These are phyloP conservation scores for Globisporangium carolinianum DNA, from an alignment of 352 stramenopile species.

Conservation along the genomic window DNA sequence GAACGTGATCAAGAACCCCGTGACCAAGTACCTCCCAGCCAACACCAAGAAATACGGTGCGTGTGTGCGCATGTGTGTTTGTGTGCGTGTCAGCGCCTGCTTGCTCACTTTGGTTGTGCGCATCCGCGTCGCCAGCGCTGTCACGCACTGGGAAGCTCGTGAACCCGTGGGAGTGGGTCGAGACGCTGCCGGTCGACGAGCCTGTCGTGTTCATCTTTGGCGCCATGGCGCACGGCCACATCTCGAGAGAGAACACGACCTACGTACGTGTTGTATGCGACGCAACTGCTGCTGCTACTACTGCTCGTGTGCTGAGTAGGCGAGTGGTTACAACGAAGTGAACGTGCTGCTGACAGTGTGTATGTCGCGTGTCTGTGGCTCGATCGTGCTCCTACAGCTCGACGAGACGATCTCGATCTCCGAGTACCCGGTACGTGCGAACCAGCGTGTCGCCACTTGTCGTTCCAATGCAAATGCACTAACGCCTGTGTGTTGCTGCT, in stretches of 20 bases:
- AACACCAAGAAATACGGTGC: slow-evolving; percentile 92
- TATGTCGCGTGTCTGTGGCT: slow-evolving; percentile 20
- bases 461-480: too few relatives aligned
- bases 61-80: neutral
- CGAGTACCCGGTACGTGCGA: slow-evolving; percentile 88
- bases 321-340: slow-evolving; percentile 25
- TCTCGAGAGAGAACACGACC: slow-evolving; percentile 96
- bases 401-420: slow-evolving; percentile 97
- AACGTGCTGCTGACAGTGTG: neutral
- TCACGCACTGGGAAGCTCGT: slow-evolving; percentile 92
- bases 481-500: neutral
- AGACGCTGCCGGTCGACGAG: slow-evolving; percentile 84
- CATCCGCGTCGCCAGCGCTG: slow-evolving; percentile 44
- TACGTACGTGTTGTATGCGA: slow-evolving; percentile 41
- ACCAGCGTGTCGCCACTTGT: neutral
- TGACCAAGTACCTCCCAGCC: slow-evolving; percentile 95
- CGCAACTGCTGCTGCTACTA: neutral
- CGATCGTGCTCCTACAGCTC: slow-evolving; percentile 26
- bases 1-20: slow-evolving; percentile 99
- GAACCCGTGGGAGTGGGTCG: slow-evolving; percentile 93
- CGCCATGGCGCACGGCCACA: slow-evolving; percentile 95
- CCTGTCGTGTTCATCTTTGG: slow-evolving; percentile 97
- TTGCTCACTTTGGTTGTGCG: too few relatives aligned
- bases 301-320: neutral
- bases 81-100: too few relatives aligned